These are phyloP conservation scores for Cafeteria roenbergensis DNA, from an alignment of 108 stramenopile species.

Conservation along the genomic window DNA sequence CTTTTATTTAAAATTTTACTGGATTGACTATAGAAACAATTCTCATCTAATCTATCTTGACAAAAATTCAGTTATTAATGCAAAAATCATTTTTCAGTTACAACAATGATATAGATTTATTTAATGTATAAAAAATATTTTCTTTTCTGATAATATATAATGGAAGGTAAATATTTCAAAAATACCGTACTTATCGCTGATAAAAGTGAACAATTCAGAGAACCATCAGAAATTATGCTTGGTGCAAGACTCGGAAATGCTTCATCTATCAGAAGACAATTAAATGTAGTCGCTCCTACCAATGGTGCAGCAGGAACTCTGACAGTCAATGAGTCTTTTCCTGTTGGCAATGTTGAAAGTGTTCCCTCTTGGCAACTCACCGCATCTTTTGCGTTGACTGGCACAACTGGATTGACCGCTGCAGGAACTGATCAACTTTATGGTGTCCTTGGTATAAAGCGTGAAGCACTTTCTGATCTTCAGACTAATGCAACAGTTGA, in stretches of 20 bases:
- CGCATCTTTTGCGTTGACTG: not conserved
- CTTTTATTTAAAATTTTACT: not conserved
- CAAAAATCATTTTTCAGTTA: not conserved
- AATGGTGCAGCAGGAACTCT: not conserved
- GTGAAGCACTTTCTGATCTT: not conserved
- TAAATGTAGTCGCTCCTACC: not conserved
- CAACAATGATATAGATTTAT: not conserved
- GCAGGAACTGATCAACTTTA: not conserved
- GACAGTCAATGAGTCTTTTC: not conserved
- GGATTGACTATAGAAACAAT: not conserved
- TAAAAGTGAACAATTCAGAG: not conserved
- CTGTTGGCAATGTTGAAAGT: not conserved
- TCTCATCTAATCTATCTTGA: not conserved
- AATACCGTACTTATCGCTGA: not conserved
- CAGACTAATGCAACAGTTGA: not conserved
- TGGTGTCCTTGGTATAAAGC: not conserved
- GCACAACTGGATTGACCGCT: not conserved
- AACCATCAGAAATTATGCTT: not conserved
- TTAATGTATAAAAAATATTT: not conserved
- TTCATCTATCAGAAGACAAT: not conserved
- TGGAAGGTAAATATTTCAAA: not conserved
- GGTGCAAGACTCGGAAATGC: not conserved
- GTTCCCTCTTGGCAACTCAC: not conserved
- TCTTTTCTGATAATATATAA: not conserved
- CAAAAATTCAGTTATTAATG: not conserved